Evolutionary conservation across 2,329 filamentous ascomycete species (phyloP), one percentile per base, ranked within the genome.

Genomic region (Epichloe gansuensis): DNA sequence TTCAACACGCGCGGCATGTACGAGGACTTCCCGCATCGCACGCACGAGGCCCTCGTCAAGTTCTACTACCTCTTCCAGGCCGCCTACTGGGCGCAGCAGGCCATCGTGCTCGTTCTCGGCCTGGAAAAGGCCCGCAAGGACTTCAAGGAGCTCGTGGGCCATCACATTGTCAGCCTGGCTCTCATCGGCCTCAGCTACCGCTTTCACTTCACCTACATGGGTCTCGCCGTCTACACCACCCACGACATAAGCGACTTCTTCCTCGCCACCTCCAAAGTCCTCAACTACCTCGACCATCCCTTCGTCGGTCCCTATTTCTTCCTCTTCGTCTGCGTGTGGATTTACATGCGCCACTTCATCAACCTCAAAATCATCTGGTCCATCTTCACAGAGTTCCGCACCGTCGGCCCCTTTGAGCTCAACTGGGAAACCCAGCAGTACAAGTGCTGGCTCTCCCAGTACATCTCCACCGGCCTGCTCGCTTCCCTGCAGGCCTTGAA

Each of bases 141-240:
- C 69, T 96, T 91, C 71, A 90, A 88, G 70, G 90, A 96, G 74
- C 78, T 96, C 51, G 87, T 95, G 49, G 81, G 84, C 51, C 90
- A 97, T 67, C 90, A 97, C 67, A 84, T 96, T 59, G 87, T 96
- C 65, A 94, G 88, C 21, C 72, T 97, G 54, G 73, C 83, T 21
- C 77, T 97, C 60, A 95, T 97, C 59, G 84, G 71, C 53, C 72
- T 91, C 63, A 93, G 87, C 72, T 97, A 96, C 71, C 82, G 89
- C 55, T 97, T 95, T 74, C 90, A 97, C 70, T 97, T 96, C 68
- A 94, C 89, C 21, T 91, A 95, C 70, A 94, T 97, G 66, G 90
- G 90, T 27, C 71, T 96, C 51, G 87, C 89, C 21, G 89, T 97
- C 36, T 97, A 95, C 69, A 89, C 93, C 56, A 95, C 90, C 9